A percentile compares a stretch with the other conserved stretches of the same genome.
Conservation (phyloP, 257 asterid genomes). For the Pogostemon cablin region DNA sequence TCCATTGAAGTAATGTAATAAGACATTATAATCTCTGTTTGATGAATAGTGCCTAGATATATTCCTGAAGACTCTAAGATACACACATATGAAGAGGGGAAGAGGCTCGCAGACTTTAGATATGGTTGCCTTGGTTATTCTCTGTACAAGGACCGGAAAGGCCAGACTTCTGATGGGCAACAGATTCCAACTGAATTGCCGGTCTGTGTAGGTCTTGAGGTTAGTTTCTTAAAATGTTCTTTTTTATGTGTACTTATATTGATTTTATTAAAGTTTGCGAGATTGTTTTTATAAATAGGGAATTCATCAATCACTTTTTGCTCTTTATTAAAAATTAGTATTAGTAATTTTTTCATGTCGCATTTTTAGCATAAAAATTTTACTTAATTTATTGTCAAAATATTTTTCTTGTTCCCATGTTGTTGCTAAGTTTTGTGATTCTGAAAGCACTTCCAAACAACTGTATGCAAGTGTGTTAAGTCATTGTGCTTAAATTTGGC, state of each 20-base stretch:
- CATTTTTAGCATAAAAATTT: slow-evolving; percentile 7
- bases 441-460: slow-evolving; percentile 15
- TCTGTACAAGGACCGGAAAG: slow-evolving; percentile 59
- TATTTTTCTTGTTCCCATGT: neutral
- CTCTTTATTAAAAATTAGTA: slow-evolving; percentile 16
- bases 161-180: slow-evolving; percentile 42
- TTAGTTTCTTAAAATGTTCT: slow-evolving; percentile 40
- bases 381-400: neutral
- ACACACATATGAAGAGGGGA: slow-evolving; percentile 77
- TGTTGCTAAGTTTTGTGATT: slow-evolving; percentile 1
- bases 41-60: slow-evolving; percentile 63
- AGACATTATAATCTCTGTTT: slow-evolving; percentile 34
- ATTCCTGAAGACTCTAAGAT: slow-evolving; percentile 68
- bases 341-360: slow-evolving; percentile 4
- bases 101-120: slow-evolving; percentile 69
- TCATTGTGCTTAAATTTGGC: slow-evolving; percentile 11
- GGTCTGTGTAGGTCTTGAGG: slow-evolving; percentile 88
- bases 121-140: slow-evolving; percentile 92
- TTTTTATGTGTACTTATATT: slow-evolving; percentile 24
- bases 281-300: neutral
- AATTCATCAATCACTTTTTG: neutral
- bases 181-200: slow-evolving; percentile 67
- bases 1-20: slow-evolving; percentile 1
- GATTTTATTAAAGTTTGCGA: slow-evolving; percentile 5
- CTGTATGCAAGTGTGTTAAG: slow-evolving; percentile 1